Evolutionary conservation across 2,329 filamentous ascomycete genomes (phyloP), one percentile per base, ranked within the genome.

Genomic region (Xylariaceae sp.): DNA sequence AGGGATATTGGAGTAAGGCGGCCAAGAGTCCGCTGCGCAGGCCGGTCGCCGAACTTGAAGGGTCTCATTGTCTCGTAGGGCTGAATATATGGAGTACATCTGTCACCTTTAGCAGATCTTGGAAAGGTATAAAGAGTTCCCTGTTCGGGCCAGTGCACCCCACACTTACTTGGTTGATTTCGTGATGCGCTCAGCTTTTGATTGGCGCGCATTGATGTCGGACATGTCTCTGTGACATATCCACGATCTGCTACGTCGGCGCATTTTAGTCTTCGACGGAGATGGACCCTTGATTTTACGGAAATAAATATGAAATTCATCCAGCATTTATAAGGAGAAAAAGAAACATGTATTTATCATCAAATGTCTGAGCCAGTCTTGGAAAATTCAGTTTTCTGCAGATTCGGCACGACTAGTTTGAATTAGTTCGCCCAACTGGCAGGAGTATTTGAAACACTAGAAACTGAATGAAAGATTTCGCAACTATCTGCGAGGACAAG

Each of bases 51-150:
- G 21, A 39, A 47, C 48, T 40, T 45, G 44, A 44, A 45, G 17
- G 35, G 27, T 39, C 44, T 47, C 32, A 14, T 14, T 37, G 40
- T 40, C 21, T 32, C 37, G 27, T 53, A 53, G 50, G 50, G 50
- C 50, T 53, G 50, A 51, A 48, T 53, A 48, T 50, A 40, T 34
- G 39, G n/a, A n/a, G n/a, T n/a, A n/a, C n/a, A n/a, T n/a, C n/a
- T n/a, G n/a, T n/a, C n/a, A n/a, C n/a, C n/a, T n/a, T n/a, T n/a
- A n/a, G n/a, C n/a, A n/a, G n/a, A n/a, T n/a, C n/a, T 50, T 50
- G 21, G 23, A 39, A 53, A 35, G 36, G 42, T 47, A 42, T 46
- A 49, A 44, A 41, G 33, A 42, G 38, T 47, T 38, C 40, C 25
- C 40, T 33, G 40, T 48, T 50, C 46, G 48, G 47, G 45, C 47